phyloP scores from a whole-genome alignment of 108 stramenopile species.

The Fragilaria radians region DNA sequence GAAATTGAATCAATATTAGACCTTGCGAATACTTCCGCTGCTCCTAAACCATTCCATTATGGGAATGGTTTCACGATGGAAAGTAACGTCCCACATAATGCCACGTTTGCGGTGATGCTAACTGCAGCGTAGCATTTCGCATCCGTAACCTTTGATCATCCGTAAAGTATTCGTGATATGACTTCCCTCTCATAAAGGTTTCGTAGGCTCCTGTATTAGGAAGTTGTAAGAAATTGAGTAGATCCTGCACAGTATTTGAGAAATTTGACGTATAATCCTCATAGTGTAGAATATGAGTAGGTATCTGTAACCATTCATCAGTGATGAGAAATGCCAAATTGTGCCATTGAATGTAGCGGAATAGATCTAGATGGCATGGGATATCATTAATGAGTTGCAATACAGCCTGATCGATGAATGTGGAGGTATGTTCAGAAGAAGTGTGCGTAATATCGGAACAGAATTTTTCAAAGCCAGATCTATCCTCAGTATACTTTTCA shows the following conservation, averaged over 20 bases:
- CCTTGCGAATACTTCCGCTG: no score
- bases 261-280: conserved; percentile 39
- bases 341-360: conserved; percentile 65
- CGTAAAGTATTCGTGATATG: conserved; percentile 36
- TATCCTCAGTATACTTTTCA: conserved; percentile 2
- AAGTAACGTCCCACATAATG: conserved; percentile 3
- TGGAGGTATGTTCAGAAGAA: background rate
- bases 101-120: conserved; percentile 2
- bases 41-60: no score
- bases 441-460: conserved; percentile 4
- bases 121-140: background rate
- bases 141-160: conserved; percentile 20
- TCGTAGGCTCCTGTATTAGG: conserved; percentile 13
- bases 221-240: conserved; percentile 22
- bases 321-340: conserved; percentile 55
- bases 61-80: no score
- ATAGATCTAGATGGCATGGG: conserved; percentile 33
- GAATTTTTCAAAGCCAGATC: conserved; percentile 20
- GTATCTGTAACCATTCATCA: conserved; percentile 31
- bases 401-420: conserved; percentile 2
- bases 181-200: conserved; percentile 33
- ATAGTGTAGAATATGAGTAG: conserved; percentile 45
- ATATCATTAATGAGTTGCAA: conserved; percentile 1
- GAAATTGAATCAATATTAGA: no score
- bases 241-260: conserved; percentile 9